These are phyloP conservation scores for Suillus brevipes DNA, from an alignment of 768 basidiomycete genomes.

Conservation along the genomic window DNA sequence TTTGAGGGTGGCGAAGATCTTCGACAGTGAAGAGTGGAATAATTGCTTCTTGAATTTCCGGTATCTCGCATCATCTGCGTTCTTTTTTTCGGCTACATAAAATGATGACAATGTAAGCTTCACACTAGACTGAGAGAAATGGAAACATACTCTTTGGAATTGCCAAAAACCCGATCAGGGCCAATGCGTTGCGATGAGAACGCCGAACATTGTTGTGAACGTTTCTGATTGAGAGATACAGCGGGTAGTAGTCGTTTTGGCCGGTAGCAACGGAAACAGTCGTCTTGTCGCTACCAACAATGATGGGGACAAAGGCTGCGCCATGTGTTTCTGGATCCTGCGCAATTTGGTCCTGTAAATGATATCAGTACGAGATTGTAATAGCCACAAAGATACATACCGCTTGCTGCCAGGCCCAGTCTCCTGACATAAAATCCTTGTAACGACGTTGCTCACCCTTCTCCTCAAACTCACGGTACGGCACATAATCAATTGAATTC, in stretches of 20 bases:
- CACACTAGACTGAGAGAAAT: neutral
- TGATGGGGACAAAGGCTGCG: neutral
- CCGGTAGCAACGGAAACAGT: slow-evolving; percentile 28
- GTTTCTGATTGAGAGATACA: slow-evolving; percentile 25
- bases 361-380: neutral
- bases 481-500: neutral
- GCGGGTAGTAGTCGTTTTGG: slow-evolving; percentile 26
- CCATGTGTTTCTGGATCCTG: neutral
- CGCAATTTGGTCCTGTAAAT: neutral
- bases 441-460: neutral
- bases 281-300: slow-evolving; percentile 23
- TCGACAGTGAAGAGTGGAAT: slow-evolving; percentile 19
- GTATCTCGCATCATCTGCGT: slow-evolving; percentile 8
- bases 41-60: slow-evolving; percentile 23
- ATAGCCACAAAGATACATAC: neutral
- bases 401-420: neutral
- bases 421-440: neutral
- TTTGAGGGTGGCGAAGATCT: slow-evolving; percentile 15
- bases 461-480: neutral
- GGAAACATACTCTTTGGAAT: slow-evolving; percentile 29
- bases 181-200: slow-evolving; percentile 19
- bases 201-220: slow-evolving; percentile 22
- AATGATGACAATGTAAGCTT: neutral
- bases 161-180: slow-evolving; percentile 23
- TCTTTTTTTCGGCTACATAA: slow-evolving; percentile 5